Evolutionary conservation across 306 rosid genomes (phyloP).

Genomic region (Vigna unguiculata): DNA sequence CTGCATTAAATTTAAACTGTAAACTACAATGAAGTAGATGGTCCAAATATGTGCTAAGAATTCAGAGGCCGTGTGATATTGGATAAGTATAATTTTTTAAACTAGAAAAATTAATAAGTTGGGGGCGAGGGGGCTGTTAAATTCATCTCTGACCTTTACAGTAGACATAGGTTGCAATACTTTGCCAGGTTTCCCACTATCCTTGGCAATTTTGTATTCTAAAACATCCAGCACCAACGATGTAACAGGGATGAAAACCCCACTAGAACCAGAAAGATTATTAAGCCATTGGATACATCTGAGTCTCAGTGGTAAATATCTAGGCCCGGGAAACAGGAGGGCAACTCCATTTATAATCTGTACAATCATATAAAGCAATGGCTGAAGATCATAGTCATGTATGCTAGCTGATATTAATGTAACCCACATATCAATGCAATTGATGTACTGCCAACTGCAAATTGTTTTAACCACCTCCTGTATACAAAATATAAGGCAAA

Average conservation of each 20-base stretch:
- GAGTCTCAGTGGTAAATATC: constrained; percentile 91
- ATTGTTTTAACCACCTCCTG: constrained; percentile 88
- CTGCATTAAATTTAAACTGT: constrained; percentile 56
- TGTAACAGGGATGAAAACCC: constrained; percentile 84
- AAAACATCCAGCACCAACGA: constrained; percentile 78
- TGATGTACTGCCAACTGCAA: constrained; percentile 78
- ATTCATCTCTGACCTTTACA: constrained; percentile 64
- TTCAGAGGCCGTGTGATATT: constrained; percentile 22
- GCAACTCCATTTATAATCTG: constrained; percentile 88
- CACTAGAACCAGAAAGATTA: constrained; percentile 76
- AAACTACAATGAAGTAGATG: constrained; percentile 35
- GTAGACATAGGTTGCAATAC: constrained; percentile 55
- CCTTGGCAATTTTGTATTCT: constrained; percentile 73
- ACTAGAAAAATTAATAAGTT: neutral
- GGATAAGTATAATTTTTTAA: neutral
- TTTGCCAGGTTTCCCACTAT: constrained; percentile 67
- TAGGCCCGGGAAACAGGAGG: constrained; percentile 83
- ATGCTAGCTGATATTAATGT: constrained; percentile 62
- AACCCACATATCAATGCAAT: constrained; percentile 92
- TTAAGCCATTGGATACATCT: constrained; percentile 90
- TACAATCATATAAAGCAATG: constrained; percentile 61
- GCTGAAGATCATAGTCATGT: constrained; percentile 75
- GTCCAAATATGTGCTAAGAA: constrained; percentile 19
- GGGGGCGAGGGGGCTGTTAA: neutral
- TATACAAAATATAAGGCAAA: constrained; percentile 42